Percentiles rank a stretch among this genome's conserved stretches.
Conservation (phyloP, 495 filamentous ascomycete species). For the Friedmanniomyces simplex region DNA sequence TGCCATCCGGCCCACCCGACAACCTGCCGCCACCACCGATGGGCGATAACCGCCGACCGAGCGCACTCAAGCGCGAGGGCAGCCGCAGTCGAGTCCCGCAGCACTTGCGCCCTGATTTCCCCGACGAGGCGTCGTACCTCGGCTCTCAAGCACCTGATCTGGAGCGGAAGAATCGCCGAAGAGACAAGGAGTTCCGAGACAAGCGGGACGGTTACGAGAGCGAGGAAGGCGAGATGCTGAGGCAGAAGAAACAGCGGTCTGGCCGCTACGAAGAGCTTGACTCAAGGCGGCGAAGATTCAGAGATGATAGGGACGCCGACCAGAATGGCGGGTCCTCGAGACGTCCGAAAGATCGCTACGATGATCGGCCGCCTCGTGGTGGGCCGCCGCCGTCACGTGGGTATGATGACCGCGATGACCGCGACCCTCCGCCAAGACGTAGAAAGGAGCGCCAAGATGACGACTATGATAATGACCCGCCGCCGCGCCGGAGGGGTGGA, state of each 20-base stretch:
- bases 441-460: neutral
- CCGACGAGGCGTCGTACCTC: slow-evolving; percentile 24
- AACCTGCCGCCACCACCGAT: slow-evolving; percentile 20
- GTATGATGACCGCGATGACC: slow-evolving; percentile 2
- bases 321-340: neutral
- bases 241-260: neutral
- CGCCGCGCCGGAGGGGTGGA: slow-evolving; percentile 5
- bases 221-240: slow-evolving; percentile 23
- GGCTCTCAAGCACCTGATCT: slow-evolving; percentile 19
- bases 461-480: slow-evolving; percentile 15
- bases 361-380: neutral
- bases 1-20: neutral
- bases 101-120: slow-evolving; percentile 15
- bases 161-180: slow-evolving; percentile 16
- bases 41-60: slow-evolving; percentile 12
- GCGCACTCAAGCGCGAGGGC: slow-evolving; percentile 17
- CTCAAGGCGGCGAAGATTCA: neutral
- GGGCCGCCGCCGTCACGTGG: neutral
- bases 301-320: slow-evolving; percentile 2
- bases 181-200: slow-evolving; percentile 21
- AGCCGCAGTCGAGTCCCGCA: slow-evolving; percentile 14
- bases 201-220: slow-evolving; percentile 24
- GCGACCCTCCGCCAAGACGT: slow-evolving; percentile 5
- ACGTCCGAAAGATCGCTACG: neutral
- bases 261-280: neutral